A percentile compares a stretch with the other conserved stretches of the same genome.
These are phyloP conservation scores for Neoboletus brunneissimus DNA, from an alignment of 768 basidiomycete species.

Conservation along the genomic window DNA sequence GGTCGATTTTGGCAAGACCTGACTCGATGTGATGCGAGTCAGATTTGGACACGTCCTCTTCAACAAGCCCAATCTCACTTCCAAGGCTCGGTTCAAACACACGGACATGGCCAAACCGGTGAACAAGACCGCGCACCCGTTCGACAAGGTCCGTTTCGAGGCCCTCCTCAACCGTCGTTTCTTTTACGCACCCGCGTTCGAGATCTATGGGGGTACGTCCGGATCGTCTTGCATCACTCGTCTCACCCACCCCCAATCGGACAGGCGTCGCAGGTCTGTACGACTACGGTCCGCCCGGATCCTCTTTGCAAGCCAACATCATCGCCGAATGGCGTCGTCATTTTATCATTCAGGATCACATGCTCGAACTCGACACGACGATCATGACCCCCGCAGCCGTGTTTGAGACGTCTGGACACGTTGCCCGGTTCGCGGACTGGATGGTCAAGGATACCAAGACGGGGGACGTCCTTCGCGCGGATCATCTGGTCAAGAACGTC, in stretches of 20 bases:
- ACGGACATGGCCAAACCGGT: constrained; percentile 36
- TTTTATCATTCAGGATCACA: constrained; percentile 97
- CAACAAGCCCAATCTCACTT: neutral
- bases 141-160: constrained; percentile 85
- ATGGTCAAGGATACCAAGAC: constrained; percentile 96
- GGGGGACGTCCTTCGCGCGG: constrained; percentile 95
- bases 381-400: constrained; percentile 95
- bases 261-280: constrained; percentile 91
- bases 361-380: constrained; percentile 98
- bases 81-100: constrained; percentile 16
- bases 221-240: constrained; percentile 14
- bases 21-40: constrained; percentile 24
- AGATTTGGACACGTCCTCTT: constrained; percentile 19
- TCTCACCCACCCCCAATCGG: no score
- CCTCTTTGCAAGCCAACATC: constrained; percentile 94
- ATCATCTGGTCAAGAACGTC: constrained; percentile 92
- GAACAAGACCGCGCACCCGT: constrained; percentile 82
- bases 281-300: constrained; percentile 97
- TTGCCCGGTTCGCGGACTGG: constrained; percentile 98
- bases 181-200: constrained; percentile 98
- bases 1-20: neutral
- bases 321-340: constrained; percentile 95
- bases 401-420: constrained; percentile 96
- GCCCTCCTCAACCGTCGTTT: constrained; percentile 85
- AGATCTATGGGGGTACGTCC: constrained; percentile 91